Evolutionary conservation across 2,329 filamentous ascomycete genomes (phyloP).

Genomic region (Arthroderma sp.): DNA sequence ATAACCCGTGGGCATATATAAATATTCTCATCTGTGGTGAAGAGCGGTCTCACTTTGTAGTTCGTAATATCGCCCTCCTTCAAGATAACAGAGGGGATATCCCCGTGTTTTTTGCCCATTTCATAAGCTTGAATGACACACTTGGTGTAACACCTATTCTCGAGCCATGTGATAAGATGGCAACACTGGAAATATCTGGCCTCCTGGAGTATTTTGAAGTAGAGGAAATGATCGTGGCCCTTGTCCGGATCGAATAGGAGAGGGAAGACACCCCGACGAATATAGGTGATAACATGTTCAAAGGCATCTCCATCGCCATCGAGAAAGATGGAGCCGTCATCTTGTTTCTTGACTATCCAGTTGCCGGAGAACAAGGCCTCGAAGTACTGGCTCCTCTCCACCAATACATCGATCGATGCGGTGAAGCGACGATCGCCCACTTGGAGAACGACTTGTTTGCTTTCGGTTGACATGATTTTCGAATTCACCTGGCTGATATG

Average conservation of each 20-base stretch:
- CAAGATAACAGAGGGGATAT: background rate
- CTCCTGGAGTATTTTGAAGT: constrained; percentile 5
- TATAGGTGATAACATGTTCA: constrained; percentile 6
- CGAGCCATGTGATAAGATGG: constrained; percentile 4
- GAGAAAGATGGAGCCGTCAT: constrained; percentile 7
- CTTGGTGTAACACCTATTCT: constrained; percentile 6
- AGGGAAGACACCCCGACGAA: constrained; percentile 7
- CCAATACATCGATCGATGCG: constrained; percentile 4
- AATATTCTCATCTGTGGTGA: background rate
- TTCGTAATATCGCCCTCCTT: background rate
- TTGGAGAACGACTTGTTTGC: background rate
- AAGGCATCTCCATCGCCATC: constrained; percentile 6
- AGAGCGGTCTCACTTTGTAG: background rate
- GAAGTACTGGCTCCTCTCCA: constrained; percentile 7
- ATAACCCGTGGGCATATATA: constrained; percentile 9
- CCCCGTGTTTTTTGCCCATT: background rate
- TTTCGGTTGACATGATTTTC: too few species aligned
- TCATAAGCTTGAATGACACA: constrained; percentile 1
- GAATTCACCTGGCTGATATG: too few species aligned
- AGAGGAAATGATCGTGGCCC: constrained; percentile 6
- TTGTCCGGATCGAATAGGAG: constrained; percentile 3
- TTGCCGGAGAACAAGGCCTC: constrained; percentile 6
- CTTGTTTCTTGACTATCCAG: constrained; percentile 1
- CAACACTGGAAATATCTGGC: constrained; percentile 8
- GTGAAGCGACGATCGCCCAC: constrained; percentile 3